A percentile compares a stretch with the other conserved stretches of the same genome.
phyloP scores from a whole-genome alignment of 768 basidiomycete species.

The Leccinellum luteum region DNA sequence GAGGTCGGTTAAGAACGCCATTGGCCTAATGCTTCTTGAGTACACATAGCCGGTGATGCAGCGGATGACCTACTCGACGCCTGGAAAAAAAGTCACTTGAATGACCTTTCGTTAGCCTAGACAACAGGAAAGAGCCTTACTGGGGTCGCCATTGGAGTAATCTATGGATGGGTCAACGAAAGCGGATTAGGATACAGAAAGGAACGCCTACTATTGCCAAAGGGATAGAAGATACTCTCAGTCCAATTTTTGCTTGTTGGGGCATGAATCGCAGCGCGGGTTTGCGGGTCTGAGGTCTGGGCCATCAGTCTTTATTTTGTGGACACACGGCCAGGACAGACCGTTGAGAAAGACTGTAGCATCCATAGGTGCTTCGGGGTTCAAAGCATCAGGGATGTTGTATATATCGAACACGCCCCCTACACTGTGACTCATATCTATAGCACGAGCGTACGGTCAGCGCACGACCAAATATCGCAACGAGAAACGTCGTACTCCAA shows the following conservation, averaged over 20 bases:
- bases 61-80: slow-evolving; percentile 31
- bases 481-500: slow-evolving; percentile 39
- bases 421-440: slow-evolving; percentile 19
- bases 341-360: slow-evolving; percentile 62
- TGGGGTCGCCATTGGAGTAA: slow-evolving; percentile 27
- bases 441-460: not conserved
- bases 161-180: slow-evolving; percentile 13
- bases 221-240: slow-evolving; percentile 33
- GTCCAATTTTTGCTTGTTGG: slow-evolving; percentile 55
- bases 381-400: slow-evolving; percentile 54
- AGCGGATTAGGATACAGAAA: not conserved
- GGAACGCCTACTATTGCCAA: slow-evolving; percentile 29
- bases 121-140: slow-evolving; percentile 20
- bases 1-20: slow-evolving; percentile 62
- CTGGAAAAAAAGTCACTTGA: slow-evolving; percentile 16
- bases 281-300: slow-evolving; percentile 43
- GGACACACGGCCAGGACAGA: slow-evolving; percentile 26
- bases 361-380: slow-evolving; percentile 49
- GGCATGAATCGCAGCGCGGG: slow-evolving; percentile 64
- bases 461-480: not conserved
- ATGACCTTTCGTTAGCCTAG: not conserved
- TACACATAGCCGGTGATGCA: not conserved
- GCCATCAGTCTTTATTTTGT: not conserved
- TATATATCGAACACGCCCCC: slow-evolving; percentile 46
- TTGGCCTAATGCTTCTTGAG: slow-evolving; percentile 43